These are phyloP conservation scores for Digitaria exilis DNA, from an alignment of 202 grass and related monocot genomes.

Conservation along the genomic window DNA sequence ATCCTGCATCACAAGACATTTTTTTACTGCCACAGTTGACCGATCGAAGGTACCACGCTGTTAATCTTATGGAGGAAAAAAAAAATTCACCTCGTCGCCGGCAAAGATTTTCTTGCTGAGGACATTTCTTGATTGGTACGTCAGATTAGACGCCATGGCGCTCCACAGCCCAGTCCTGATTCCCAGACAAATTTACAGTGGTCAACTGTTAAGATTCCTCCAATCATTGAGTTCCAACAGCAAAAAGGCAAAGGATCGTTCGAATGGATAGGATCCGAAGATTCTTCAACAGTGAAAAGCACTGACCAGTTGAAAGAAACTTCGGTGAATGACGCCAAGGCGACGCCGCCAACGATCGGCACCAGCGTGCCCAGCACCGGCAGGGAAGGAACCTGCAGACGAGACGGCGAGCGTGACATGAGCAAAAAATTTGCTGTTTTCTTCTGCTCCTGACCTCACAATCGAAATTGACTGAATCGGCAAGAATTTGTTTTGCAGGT, in stretches of 20 bases:
- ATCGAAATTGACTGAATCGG: background rate
- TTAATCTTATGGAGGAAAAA: background rate
- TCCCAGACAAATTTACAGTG: constrained; percentile 23
- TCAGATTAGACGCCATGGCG: constrained; percentile 93
- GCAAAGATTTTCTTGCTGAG: constrained; percentile 82
- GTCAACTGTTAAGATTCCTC: constrained; percentile 22
- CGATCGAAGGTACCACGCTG: background rate
- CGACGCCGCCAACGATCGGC: constrained; percentile 83
- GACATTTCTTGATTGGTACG: constrained; percentile 90
- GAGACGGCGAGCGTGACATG: too few species aligned
- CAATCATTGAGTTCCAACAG: constrained; percentile 9
- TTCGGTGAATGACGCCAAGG: constrained; percentile 76
- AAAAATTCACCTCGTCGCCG: constrained; percentile 53
- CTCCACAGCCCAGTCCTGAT: constrained; percentile 95
- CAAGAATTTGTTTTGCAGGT: background rate
- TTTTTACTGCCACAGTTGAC: constrained; percentile 1
- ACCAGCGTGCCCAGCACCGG: constrained; percentile 65
- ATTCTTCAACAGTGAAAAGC: background rate
- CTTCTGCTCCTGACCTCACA: background rate
- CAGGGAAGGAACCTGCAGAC: constrained; percentile 53
- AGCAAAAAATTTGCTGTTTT: background rate
- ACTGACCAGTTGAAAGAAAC: constrained; percentile 86
- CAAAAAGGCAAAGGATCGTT: constrained; percentile 22
- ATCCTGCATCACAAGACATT: constrained; percentile 46
- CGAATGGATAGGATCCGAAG: background rate